Conservation (phyloP, 805 yeast genomes). For the Starmerella geochares region DNA sequence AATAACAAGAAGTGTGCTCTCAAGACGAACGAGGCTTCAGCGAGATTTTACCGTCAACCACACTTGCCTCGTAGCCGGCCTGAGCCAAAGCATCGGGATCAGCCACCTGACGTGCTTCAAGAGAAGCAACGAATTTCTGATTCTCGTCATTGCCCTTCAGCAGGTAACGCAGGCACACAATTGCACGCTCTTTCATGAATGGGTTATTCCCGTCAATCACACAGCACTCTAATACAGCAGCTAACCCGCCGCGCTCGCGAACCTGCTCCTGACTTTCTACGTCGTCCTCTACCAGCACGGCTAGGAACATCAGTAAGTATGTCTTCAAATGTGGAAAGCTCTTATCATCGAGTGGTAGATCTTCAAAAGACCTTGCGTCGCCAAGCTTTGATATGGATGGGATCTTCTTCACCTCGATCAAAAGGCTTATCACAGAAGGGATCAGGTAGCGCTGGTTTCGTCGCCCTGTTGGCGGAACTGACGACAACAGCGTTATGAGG, state of each 20-base stretch:
- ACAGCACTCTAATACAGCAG: conserved; percentile 65
- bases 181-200: conserved; percentile 62
- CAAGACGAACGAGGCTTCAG: conserved; percentile 33
- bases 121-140: conserved; percentile 61
- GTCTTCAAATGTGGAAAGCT: conserved; percentile 18
- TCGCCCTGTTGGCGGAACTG: not conserved
- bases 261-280: conserved; percentile 58
- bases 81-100: conserved; percentile 50
- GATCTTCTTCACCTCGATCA: conserved; percentile 2
- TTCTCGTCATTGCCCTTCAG: conserved; percentile 55
- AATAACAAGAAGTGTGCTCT: not conserved
- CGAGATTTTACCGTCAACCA: conserved; percentile 59
- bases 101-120: conserved; percentile 65
- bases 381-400: conserved; percentile 16
- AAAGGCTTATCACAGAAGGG: conserved; percentile 1
- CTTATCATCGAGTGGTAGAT: conserved; percentile 9
- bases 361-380: not conserved
- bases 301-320: conserved; percentile 24
- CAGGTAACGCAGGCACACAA: conserved; percentile 63
- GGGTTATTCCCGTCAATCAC: conserved; percentile 84
- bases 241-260: conserved; percentile 58
- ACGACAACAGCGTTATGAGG: not conserved
- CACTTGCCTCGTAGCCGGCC: conserved; percentile 68
- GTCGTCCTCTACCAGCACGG: conserved; percentile 58
- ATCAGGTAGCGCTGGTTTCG: not conserved